Percentiles rank a stretch among this genome's conserved stretches.
phyloP scores from a whole-genome alignment of 768 basidiomycete species.

The Xerocomus spinulosus region DNA sequence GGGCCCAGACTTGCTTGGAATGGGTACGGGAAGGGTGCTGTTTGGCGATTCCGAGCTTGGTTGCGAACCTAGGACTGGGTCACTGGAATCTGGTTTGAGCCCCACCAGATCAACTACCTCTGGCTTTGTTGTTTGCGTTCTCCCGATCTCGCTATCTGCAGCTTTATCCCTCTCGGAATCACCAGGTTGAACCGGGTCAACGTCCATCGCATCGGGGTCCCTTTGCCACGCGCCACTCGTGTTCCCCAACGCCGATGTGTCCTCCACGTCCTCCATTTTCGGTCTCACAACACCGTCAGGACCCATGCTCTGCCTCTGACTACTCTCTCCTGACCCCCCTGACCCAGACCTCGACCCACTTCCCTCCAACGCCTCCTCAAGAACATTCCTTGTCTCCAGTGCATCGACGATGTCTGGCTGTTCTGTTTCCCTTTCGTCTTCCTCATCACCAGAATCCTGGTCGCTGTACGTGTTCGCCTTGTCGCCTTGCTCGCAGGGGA shows the following conservation, averaged over 20 bases:
- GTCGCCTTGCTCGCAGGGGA: conserved; percentile 17
- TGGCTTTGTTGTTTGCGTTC: conserved; percentile 23
- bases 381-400: conserved; percentile 47
- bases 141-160: conserved; percentile 1
- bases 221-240: conserved; percentile 16
- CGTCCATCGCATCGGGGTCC: conserved; percentile 32
- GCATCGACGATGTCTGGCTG: conserved; percentile 52
- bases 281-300: conserved; percentile 34
- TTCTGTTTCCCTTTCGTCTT: conserved; percentile 56
- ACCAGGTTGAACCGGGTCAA: conserved; percentile 21
- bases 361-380: conserved; percentile 57
- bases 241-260: conserved; percentile 39
- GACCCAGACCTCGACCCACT: conserved; percentile 26
- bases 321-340: conserved; percentile 33
- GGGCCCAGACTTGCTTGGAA: conserved; percentile 34
- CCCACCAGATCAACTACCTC: conserved; percentile 30
- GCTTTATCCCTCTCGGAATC: conserved; percentile 28
- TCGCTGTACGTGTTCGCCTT: conserved; percentile 25
- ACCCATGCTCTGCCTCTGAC: conserved; percentile 30
- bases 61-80: conserved; percentile 48
- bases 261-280: conserved; percentile 57
- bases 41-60: conserved; percentile 37
- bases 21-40: conserved; percentile 5
- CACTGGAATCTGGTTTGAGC: conserved; percentile 52
- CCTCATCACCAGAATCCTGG: conserved; percentile 51